Evolutionary conservation across 495 filamentous ascomycete species (phyloP).

Genomic region (Lepraria neglecta): DNA sequence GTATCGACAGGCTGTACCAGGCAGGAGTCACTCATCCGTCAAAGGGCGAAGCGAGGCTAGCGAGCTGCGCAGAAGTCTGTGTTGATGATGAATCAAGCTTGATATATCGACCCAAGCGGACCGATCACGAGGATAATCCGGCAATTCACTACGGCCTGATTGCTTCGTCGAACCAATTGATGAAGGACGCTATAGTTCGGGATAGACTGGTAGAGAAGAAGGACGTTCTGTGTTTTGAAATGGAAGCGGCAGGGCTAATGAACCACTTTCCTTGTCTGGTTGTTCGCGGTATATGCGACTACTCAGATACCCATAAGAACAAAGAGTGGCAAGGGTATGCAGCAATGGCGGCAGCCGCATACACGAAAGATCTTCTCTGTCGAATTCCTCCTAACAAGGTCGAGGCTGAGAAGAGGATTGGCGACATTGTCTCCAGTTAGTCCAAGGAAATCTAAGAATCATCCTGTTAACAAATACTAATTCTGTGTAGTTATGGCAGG

Average conservation of each 20-base stretch:
- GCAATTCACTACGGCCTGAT: slow-evolving; percentile 35
- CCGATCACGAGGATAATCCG: slow-evolving; percentile 18
- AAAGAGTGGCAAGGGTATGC: slow-evolving; percentile 38
- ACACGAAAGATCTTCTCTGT: slow-evolving; percentile 30
- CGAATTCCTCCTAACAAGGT: slow-evolving; percentile 5
- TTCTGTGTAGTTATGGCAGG: too few relatives aligned
- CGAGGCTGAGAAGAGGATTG: not conserved
- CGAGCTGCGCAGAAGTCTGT: slow-evolving; percentile 11
- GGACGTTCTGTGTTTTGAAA: slow-evolving; percentile 34
- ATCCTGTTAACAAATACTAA: too few relatives aligned
- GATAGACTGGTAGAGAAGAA: slow-evolving; percentile 29
- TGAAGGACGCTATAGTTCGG: slow-evolving; percentile 32
- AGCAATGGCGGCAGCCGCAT: slow-evolving; percentile 35
- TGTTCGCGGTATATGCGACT: slow-evolving; percentile 40
- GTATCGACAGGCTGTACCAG: slow-evolving; percentile 3
- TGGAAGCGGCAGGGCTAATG: too few relatives aligned
- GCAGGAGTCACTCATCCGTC: slow-evolving; percentile 7
- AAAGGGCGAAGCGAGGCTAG: slow-evolving; percentile 1
- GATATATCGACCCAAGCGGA: slow-evolving; percentile 20
- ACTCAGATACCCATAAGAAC: slow-evolving; percentile 39
- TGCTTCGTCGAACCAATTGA: slow-evolving; percentile 35
- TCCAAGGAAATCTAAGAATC: too few relatives aligned
- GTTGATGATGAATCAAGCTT: slow-evolving; percentile 12
- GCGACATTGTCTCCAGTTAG: slow-evolving; percentile 5
- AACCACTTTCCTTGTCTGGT: slow-evolving; percentile 35